These are phyloP conservation scores for Aureobasidium namibiae DNA, from an alignment of 2,329 filamentous ascomycete genomes.

Conservation along the genomic window DNA sequence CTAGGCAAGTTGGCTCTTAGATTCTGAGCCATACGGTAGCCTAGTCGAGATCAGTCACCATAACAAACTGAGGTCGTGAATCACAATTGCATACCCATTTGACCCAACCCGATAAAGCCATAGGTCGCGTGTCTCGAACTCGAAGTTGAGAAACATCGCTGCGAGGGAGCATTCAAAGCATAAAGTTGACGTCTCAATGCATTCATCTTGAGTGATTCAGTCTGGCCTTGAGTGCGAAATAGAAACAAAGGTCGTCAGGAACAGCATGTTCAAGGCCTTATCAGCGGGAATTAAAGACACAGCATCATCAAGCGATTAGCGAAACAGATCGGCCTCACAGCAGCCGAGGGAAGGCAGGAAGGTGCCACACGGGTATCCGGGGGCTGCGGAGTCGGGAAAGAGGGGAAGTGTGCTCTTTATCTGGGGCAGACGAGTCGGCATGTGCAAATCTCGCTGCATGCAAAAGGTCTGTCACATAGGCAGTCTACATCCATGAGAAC, in stretches of 20 bases:
- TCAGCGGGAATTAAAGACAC: not conserved
- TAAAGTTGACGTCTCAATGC: constrained; percentile 12
- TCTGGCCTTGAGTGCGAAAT: not conserved
- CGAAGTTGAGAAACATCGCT: constrained; percentile 37
- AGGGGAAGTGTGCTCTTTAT: too few relatives aligned
- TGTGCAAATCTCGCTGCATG: too few relatives aligned
- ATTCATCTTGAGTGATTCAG: not conserved
- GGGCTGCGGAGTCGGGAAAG: not conserved
- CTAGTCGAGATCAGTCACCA: constrained; percentile 30
- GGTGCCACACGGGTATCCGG: constrained; percentile 2
- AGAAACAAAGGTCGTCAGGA: not conserved
- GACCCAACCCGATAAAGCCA: constrained; percentile 44
- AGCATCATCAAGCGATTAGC: not conserved
- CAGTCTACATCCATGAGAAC: too few relatives aligned
- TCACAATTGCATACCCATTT: constrained; percentile 35
- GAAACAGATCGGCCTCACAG: not conserved
- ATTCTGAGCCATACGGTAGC: constrained; percentile 66
- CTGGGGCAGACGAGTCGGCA: too few relatives aligned
- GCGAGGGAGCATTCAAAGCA: constrained; percentile 17
- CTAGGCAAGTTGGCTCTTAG: constrained; percentile 57
- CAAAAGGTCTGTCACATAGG: too few relatives aligned
- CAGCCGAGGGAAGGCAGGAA: not conserved
- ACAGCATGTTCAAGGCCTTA: not conserved
- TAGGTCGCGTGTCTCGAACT: constrained; percentile 35
- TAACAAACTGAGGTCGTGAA: not conserved